Evolutionary conservation across 805 yeast genomes (phyloP).

Genomic region (Cyberlindnera misumaiensis): DNA sequence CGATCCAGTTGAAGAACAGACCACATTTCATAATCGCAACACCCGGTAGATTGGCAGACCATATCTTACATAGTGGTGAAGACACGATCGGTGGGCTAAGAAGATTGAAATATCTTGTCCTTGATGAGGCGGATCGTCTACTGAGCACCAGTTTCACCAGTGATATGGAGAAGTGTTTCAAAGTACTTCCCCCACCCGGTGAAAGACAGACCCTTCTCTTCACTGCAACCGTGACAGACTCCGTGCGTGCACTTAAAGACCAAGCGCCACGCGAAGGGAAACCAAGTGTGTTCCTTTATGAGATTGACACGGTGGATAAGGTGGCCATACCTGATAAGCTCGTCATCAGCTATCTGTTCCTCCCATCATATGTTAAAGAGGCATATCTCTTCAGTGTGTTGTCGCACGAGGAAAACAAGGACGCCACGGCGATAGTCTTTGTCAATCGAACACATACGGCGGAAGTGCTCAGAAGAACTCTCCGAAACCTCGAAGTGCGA

Average conservation of each 20-base stretch:
- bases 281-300: slow-evolving; percentile 58
- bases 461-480: slow-evolving; percentile 73
- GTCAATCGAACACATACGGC: slow-evolving; percentile 90
- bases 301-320: slow-evolving; percentile 64
- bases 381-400: slow-evolving; percentile 73
- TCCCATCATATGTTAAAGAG: slow-evolving; percentile 87
- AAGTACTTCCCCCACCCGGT: slow-evolving; percentile 60
- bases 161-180: slow-evolving; percentile 69
- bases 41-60: slow-evolving; percentile 94
- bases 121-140: slow-evolving; percentile 91
- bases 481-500: slow-evolving; percentile 65
- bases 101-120: slow-evolving; percentile 71
- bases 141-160: slow-evolving; percentile 77
- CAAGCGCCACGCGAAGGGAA: slow-evolving; percentile 49
- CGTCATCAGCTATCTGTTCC: slow-evolving; percentile 55
- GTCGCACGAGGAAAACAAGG: slow-evolving; percentile 51
- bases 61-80: slow-evolving; percentile 79
- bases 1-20: slow-evolving; percentile 66
- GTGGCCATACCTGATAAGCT: slow-evolving; percentile 78
- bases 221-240: slow-evolving; percentile 94
- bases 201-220: slow-evolving; percentile 83
- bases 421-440: slow-evolving; percentile 75
- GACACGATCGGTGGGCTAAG: slow-evolving; percentile 77
- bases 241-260: slow-evolving; percentile 74
- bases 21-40: slow-evolving; percentile 97